These are phyloP conservation scores for Physcomitrellopsis africana DNA, from an alignment of 225 moss, liverwort and hornwort species.

Conservation along the genomic window DNA sequence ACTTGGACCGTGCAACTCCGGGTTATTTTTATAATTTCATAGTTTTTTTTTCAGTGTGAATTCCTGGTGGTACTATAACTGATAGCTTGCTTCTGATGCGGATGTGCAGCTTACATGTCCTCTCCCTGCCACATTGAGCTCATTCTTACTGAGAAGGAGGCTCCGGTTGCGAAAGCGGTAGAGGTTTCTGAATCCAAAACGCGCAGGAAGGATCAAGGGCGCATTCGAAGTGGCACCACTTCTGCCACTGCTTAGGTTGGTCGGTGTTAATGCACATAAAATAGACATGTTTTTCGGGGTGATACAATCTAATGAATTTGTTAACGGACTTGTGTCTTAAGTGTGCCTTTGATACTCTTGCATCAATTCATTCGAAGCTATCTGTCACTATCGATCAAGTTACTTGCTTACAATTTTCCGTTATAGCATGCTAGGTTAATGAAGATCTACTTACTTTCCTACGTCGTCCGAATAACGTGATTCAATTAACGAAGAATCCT, in stretches of 20 bases:
- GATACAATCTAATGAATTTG: neutral
- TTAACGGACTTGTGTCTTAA: neutral
- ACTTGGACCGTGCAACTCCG: too few relatives aligned
- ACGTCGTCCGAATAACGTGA: neutral
- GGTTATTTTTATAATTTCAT: too few relatives aligned
- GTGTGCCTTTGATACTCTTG: too few relatives aligned
- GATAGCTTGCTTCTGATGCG: neutral
- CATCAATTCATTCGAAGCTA: too few relatives aligned
- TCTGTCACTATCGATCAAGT: too few relatives aligned
- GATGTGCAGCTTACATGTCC: slow-evolving; percentile 69
- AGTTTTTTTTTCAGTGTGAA: neutral
- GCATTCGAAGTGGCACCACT: slow-evolving; percentile 35
- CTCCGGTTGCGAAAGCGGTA: slow-evolving; percentile 66
- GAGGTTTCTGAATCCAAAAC: slow-evolving; percentile 22
- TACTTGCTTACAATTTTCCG: neutral
- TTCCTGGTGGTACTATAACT: neutral
- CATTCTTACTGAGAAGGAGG: slow-evolving; percentile 70
- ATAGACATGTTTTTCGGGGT: neutral
- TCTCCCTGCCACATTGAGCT: slow-evolving; percentile 81
- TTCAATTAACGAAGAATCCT: neutral
- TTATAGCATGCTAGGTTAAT: neutral
- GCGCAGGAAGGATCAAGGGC: slow-evolving; percentile 31
- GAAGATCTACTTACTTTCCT: neutral
- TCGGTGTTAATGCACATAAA: neutral
- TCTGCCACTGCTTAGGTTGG: slow-evolving; percentile 2